Conservation (phyloP, 1,284 basidiomycete species). For the Boletus semigastroideus region DNA sequence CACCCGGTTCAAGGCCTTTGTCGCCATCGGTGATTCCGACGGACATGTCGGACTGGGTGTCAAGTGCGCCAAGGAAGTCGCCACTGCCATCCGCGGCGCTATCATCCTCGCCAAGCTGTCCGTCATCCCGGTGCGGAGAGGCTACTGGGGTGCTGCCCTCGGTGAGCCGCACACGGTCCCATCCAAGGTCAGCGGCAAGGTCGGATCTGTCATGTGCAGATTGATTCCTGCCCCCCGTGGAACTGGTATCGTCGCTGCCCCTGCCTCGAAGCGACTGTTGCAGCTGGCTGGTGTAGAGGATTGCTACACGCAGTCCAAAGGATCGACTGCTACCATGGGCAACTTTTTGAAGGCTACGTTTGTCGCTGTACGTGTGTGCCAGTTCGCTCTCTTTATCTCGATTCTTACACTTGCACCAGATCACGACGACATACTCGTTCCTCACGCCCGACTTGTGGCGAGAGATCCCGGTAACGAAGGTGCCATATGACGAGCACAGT, state of each 20-base stretch:
- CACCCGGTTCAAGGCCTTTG: conserved; percentile 99
- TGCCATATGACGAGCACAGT: conserved; percentile 94
- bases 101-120: conserved; percentile 97
- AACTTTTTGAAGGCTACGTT: conserved; percentile 99
- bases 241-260: conserved; percentile 99
- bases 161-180: conserved; percentile 99
- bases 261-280: conserved; percentile 94
- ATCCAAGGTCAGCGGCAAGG: conserved; percentile 97
- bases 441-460: conserved; percentile 98
- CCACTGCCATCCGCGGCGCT: conserved; percentile 97
- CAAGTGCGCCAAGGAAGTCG: conserved; percentile 99
- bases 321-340: conserved; percentile 98
- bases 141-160: conserved; percentile 99
- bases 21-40: conserved; percentile 98
- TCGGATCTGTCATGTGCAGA: conserved; percentile 99
- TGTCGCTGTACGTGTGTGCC: conserved; percentile 76
- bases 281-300: conserved; percentile 98
- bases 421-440: conserved; percentile 97
- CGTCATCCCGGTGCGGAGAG: conserved; percentile 94
- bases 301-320: conserved; percentile 94
- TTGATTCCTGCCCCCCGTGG: conserved; percentile 98
- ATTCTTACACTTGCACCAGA: conserved; percentile 43
- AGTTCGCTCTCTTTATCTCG: neutral
- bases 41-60: conserved; percentile 99
- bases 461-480: conserved; percentile 87